Conservation (phyloP, 129 eudicot species). For the Erigeron canadensis region DNA sequence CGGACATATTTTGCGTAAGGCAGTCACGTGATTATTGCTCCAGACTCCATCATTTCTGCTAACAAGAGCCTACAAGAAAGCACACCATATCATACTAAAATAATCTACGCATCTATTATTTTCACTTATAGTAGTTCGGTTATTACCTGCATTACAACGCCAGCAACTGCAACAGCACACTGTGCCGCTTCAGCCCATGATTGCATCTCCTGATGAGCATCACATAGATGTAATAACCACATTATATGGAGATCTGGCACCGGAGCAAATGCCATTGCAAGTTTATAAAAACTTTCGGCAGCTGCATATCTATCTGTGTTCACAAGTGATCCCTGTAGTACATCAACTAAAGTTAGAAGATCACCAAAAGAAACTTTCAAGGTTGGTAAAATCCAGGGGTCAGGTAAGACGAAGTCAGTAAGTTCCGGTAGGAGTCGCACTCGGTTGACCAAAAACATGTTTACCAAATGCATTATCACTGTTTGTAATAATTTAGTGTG, state of each 20-base stretch:
- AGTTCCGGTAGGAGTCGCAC: background rate
- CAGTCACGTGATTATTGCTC: slow-evolving; percentile 77
- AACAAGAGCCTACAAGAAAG: slow-evolving; percentile 76
- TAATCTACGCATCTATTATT: too few relatives aligned
- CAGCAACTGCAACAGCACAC: slow-evolving; percentile 99
- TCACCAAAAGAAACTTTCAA: background rate
- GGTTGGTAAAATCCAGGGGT: background rate
- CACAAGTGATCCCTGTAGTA: slow-evolving; percentile 80
- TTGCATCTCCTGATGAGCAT: slow-evolving; percentile 99
- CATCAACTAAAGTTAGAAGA: slow-evolving; percentile 24
- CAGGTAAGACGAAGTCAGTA: slow-evolving; percentile 7
- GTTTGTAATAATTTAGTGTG: too few relatives aligned
- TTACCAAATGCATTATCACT: background rate
- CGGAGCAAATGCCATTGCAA: slow-evolving; percentile 98
- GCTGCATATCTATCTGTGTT: slow-evolving; percentile 94
- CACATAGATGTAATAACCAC: slow-evolving; percentile 97
- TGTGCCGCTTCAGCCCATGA: slow-evolving; percentile 99
- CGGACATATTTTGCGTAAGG: slow-evolving; percentile 92
- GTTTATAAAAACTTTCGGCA: slow-evolving; percentile 95
- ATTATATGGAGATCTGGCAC: slow-evolving; percentile 99
- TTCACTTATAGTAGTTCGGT: background rate
- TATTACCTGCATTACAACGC: slow-evolving; percentile 97
- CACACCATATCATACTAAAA: background rate
- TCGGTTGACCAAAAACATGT: background rate
- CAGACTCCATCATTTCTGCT: slow-evolving; percentile 95